Evolutionary conservation across 208 protist genomes (phyloP).

Genomic region (Angomonas deanei): DNA sequence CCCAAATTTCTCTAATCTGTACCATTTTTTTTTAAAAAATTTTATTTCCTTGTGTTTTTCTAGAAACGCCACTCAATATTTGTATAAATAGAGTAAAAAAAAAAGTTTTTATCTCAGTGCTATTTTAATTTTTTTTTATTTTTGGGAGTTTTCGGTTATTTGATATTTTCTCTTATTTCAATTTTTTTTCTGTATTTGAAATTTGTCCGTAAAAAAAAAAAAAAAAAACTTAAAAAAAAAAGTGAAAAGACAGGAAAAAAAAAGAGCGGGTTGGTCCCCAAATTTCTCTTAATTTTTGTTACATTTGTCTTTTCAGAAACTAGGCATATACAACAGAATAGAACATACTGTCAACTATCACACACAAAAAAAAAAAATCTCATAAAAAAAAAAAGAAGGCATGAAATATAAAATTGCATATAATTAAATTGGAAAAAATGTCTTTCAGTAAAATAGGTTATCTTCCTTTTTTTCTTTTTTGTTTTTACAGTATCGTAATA

Average conservation of each 20-base stretch:
- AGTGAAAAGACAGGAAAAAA: background rate
- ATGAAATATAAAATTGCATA: background rate
- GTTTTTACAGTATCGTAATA: background rate
- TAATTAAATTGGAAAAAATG: background rate
- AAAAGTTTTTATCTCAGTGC: too few species aligned
- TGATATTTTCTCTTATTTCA: too few species aligned
- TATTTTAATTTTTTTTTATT: too few species aligned
- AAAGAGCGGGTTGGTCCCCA: slow-evolving; percentile 9
- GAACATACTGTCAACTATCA: too few species aligned
- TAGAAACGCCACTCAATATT: too few species aligned
- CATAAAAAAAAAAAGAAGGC: slow-evolving; percentile 1
- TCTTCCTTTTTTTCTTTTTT: background rate
- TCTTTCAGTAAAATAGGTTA: background rate
- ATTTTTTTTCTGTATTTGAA: too few species aligned
- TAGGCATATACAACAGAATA: too few species aligned
- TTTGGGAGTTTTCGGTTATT: too few species aligned
- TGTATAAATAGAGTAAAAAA: too few species aligned
- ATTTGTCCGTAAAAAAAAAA: background rate
- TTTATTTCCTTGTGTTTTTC: too few species aligned
- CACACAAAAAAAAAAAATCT: too few species aligned
- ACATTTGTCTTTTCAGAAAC: background rate
- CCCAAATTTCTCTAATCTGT: slow-evolving; percentile 34
- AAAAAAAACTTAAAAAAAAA: slow-evolving; percentile 8
- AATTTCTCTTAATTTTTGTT: slow-evolving; percentile 2
- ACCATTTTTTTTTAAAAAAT: background rate